A percentile compares a stretch with the other conserved stretches of the same genome.
Conservation (phyloP, 1,284 basidiomycete species). For the Tetrapyrgos nigripes region DNA sequence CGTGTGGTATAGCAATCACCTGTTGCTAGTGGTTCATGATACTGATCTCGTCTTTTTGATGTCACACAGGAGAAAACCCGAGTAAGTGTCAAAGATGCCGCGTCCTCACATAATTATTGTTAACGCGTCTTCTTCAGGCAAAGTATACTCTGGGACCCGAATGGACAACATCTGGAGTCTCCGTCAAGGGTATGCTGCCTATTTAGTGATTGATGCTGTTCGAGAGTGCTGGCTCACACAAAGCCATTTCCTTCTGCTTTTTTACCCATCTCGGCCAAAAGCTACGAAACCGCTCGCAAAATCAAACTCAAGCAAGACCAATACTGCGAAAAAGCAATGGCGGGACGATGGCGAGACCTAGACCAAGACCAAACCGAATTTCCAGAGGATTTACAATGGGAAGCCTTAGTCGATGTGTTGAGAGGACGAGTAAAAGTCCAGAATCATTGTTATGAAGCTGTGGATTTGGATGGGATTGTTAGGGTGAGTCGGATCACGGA, state of each 20-base stretch:
- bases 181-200: slow-evolving; percentile 32
- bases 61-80: slow-evolving; percentile 47
- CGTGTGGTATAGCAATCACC: slow-evolving; percentile 40
- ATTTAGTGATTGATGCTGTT: too few relatives aligned
- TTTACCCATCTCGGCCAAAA: slow-evolving; percentile 17
- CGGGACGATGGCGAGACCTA: slow-evolving; percentile 65
- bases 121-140: slow-evolving; percentile 28
- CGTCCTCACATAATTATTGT: not conserved
- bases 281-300: slow-evolving; percentile 76
- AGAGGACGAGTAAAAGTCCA: slow-evolving; percentile 51
- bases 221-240: too few relatives aligned
- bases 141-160: slow-evolving; percentile 47
- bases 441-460: slow-evolving; percentile 70
- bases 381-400: slow-evolving; percentile 73
- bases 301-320: slow-evolving; percentile 79
- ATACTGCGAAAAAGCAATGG: slow-evolving; percentile 66
- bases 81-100: slow-evolving; percentile 32
- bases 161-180: slow-evolving; percentile 17
- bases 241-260: not conserved
- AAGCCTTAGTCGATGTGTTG: slow-evolving; percentile 78
- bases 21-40: not conserved
- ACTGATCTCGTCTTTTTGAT: not conserved
- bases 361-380: slow-evolving; percentile 52
- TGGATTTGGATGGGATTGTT: slow-evolving; percentile 68
- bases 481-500: slow-evolving; percentile 46